These are phyloP conservation scores for Trypanosoma mega DNA, from an alignment of 208 protist genomes.

Conservation along the genomic window DNA sequence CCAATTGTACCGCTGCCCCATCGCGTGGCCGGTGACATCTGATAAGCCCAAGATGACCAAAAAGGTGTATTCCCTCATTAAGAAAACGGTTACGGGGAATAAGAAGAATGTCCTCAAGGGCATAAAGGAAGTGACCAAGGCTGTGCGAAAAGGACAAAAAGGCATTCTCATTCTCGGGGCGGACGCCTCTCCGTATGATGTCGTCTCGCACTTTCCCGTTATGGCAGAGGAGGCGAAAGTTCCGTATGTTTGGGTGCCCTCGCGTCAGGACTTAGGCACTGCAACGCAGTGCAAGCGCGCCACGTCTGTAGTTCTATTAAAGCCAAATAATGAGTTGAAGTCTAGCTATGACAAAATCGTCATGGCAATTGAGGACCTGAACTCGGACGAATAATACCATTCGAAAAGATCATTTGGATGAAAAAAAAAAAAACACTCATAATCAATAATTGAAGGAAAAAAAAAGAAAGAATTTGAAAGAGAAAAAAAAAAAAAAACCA, in stretches of 20 bases:
- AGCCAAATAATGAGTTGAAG: slow-evolving; percentile 76
- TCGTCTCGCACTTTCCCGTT: slow-evolving; percentile 93
- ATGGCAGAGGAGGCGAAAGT: slow-evolving; percentile 92
- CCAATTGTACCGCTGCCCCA: slow-evolving; percentile 92
- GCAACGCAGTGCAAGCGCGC: slow-evolving; percentile 93
- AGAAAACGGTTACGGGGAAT: slow-evolving; percentile 86
- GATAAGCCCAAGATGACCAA: slow-evolving; percentile 95
- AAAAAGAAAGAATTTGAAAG: slow-evolving; percentile 2
- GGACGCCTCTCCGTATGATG: slow-evolving; percentile 92
- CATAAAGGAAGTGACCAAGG: slow-evolving; percentile 95
- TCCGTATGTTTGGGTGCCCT: slow-evolving; percentile 93
- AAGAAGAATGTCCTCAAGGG: slow-evolving; percentile 91
- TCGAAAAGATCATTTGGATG: not conserved
- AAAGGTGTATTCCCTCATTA: slow-evolving; percentile 93
- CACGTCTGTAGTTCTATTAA: slow-evolving; percentile 91
- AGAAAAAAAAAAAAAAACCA: not conserved
- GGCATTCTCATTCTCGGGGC: slow-evolving; percentile 90
- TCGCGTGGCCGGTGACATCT: slow-evolving; percentile 85
- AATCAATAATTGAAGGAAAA: not conserved
- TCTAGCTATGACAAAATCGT: slow-evolving; percentile 90
- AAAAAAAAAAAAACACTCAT: not conserved
- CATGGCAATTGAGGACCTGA: slow-evolving; percentile 86
- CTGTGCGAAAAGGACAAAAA: slow-evolving; percentile 90
- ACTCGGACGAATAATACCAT: slow-evolving; percentile 51
- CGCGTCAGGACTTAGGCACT: slow-evolving; percentile 89